A percentile compares a stretch with the other conserved stretches of the same genome.
Conservation (phyloP, 1,284 basidiomycete species). For the Moesziomyces globuligerus region DNA sequence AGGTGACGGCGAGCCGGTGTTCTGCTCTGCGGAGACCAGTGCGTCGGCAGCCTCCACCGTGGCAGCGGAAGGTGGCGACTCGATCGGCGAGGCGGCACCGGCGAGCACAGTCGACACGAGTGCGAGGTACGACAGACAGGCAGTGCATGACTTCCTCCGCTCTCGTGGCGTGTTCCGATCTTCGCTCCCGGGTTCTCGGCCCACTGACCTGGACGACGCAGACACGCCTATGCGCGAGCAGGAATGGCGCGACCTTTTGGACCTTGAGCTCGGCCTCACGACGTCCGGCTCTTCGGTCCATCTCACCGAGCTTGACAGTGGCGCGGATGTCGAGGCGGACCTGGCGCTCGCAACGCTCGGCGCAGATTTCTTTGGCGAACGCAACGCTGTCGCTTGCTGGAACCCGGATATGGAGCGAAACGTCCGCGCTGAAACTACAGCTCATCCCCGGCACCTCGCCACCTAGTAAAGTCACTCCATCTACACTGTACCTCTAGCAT, state of each 20-base stretch:
- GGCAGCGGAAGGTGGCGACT: too few species aligned
- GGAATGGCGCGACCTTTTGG: constrained; percentile 43
- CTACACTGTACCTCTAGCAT: too few species aligned
- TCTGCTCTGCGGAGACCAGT: too few species aligned
- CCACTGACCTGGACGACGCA: constrained; percentile 3
- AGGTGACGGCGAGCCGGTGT: too few species aligned
- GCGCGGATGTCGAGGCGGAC: not conserved
- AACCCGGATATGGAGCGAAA: constrained; percentile 35
- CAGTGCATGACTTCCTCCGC: constrained; percentile 40
- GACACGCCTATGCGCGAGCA: constrained; percentile 8
- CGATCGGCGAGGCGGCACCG: not conserved
- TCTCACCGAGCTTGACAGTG: not conserved
- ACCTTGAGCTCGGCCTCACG: constrained; percentile 42
- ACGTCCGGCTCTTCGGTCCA: not conserved
- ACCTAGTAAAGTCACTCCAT: not conserved
- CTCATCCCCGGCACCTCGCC: not conserved
- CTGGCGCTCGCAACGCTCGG: constrained; percentile 18
- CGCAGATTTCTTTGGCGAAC: constrained; percentile 42
- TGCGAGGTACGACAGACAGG: constrained; percentile 29
- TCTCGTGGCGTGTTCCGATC: constrained; percentile 25
- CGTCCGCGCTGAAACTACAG: constrained; percentile 14
- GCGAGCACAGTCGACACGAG: not conserved
- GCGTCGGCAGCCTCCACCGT: too few species aligned
- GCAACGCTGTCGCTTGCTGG: constrained; percentile 41
- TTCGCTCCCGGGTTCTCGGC: constrained; percentile 1